A percentile compares a stretch with the other conserved stretches of the same genome.
These are phyloP conservation scores for Geosmithia flava DNA, from an alignment of 2,329 filamentous ascomycete genomes.

Conservation along the genomic window DNA sequence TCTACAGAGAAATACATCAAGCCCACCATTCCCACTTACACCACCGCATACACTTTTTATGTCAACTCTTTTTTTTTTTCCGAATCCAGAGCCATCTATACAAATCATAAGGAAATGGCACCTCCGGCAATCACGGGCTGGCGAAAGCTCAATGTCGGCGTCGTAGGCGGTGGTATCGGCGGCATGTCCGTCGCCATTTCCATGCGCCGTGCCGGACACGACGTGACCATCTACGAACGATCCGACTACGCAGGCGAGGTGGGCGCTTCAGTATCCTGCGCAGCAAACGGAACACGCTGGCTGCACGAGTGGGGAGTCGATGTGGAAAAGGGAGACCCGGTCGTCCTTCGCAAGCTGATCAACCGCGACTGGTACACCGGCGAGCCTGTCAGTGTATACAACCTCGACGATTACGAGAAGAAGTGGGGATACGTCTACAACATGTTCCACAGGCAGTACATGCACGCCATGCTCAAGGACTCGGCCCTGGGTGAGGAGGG, in stretches of 20 bases:
- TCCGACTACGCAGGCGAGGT: conserved; percentile 56
- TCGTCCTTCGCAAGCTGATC: conserved; percentile 53
- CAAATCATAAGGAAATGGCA: not conserved
- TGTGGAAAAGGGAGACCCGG: conserved; percentile 49
- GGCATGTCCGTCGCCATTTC: conserved; percentile 33
- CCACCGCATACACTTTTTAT: not conserved
- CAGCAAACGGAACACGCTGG: conserved; percentile 59
- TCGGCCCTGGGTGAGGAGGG: conserved; percentile 39
- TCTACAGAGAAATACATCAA: not conserved
- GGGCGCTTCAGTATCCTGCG: conserved; percentile 54
- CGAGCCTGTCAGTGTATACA: conserved; percentile 50
- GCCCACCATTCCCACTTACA: not conserved
- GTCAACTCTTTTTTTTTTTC: not conserved
- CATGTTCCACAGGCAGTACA: conserved; percentile 58
- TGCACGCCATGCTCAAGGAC: conserved; percentile 56
- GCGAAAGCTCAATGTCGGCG: conserved; percentile 28
- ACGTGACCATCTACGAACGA: conserved; percentile 51
- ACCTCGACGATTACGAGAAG: conserved; percentile 51
- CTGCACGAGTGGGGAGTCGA: conserved; percentile 57
- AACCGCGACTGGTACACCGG: conserved; percentile 60
- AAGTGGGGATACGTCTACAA: conserved; percentile 54
- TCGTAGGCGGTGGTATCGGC: conserved; percentile 35
- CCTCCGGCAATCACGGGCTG: conserved; percentile 14
- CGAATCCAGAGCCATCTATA: not conserved
- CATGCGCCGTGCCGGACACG: conserved; percentile 31